Evolutionary conservation across 2,329 filamentous ascomycete species (phyloP).

Genomic region (Cercospora sp.): DNA sequence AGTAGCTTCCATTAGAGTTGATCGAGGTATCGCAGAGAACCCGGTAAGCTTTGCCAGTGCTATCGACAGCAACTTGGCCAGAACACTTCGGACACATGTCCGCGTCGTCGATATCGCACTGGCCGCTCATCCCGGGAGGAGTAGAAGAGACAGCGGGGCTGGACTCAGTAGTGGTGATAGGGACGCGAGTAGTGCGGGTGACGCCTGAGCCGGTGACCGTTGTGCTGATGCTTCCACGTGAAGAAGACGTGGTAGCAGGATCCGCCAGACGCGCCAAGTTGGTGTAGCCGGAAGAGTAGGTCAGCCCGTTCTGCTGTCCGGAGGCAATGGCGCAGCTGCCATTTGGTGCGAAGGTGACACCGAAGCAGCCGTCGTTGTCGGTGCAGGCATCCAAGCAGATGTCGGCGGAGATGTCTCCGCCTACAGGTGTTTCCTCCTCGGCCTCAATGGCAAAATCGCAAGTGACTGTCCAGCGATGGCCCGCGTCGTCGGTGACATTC

Average conservation of each 20-base stretch:
- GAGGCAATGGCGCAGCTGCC: conserved; percentile 26
- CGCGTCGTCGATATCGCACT: conserved; percentile 20
- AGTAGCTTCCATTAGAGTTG: conserved; percentile 25
- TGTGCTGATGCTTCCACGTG: conserved; percentile 10
- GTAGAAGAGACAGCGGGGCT: conserved; percentile 1
- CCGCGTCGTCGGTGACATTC: conserved; percentile 26
- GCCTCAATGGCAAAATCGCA: conserved; percentile 27
- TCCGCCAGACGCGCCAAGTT: conserved; percentile 18
- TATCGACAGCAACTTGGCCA: conserved; percentile 18
- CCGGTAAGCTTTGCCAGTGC: conserved; percentile 19
- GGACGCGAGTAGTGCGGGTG: background rate
- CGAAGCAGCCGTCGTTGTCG: conserved; percentile 29
- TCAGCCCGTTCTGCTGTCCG: conserved; percentile 22
- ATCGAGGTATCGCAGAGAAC: conserved; percentile 25
- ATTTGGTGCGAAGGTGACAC: conserved; percentile 28
- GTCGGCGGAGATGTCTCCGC: conserved; percentile 13
- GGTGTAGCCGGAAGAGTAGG: conserved; percentile 15
- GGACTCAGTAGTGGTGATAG: conserved; percentile 11
- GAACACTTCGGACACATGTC: conserved; percentile 33
- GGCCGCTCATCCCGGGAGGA: background rate
- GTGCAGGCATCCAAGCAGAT: conserved; percentile 33
- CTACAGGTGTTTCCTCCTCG: conserved; percentile 19
- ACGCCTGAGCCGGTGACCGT: conserved; percentile 9
- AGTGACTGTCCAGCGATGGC: conserved; percentile 26
- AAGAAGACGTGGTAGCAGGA: conserved; percentile 14